Conservation (phyloP, 176 grass and related monocot genomes). For the Calamus simplicifolius region DNA sequence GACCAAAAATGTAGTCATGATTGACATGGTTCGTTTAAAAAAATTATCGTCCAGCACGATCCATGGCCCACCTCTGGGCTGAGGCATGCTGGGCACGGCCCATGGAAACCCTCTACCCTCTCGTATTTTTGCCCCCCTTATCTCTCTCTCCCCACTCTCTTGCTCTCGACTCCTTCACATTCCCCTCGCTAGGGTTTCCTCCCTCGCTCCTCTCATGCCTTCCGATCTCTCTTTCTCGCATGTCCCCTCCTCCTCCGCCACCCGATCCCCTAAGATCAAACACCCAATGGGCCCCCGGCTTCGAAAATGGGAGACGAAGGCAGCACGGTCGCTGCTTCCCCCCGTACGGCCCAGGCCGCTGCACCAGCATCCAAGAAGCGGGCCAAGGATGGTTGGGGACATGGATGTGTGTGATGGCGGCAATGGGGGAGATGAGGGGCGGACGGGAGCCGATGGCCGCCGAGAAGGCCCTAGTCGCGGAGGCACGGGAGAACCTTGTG, state of each 20-base stretch:
- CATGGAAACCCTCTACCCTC: constrained; percentile 22
- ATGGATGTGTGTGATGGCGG: constrained; percentile 84
- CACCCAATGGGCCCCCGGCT: background rate
- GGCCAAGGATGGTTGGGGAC: constrained; percentile 22
- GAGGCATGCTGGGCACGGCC: too few species aligned
- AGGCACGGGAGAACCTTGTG: constrained; percentile 63
- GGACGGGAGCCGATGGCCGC: constrained; percentile 64
- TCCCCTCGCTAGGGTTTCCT: constrained; percentile 24
- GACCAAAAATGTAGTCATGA: too few species aligned
- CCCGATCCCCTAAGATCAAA: too few species aligned
- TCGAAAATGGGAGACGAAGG: constrained; percentile 17
- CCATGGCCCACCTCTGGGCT: too few species aligned
- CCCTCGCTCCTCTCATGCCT: too few species aligned
- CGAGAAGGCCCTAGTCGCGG: constrained; percentile 73
- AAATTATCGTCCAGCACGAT: too few species aligned
- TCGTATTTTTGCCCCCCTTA: constrained; percentile 15
- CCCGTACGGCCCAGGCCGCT: background rate
- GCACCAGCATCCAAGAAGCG: background rate
- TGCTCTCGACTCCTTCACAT: constrained; percentile 2
- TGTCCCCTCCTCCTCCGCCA: constrained; percentile 23
- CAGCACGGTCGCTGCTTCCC: too few species aligned
- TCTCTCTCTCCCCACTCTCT: constrained; percentile 9
- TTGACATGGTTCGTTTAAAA: too few species aligned
- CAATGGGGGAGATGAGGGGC: constrained; percentile 61
- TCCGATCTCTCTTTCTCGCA: constrained; percentile 10